Conservation (phyloP, 2,329 filamentous ascomycete species). For the Immersiporthe knoxdaviesiana region DNA sequence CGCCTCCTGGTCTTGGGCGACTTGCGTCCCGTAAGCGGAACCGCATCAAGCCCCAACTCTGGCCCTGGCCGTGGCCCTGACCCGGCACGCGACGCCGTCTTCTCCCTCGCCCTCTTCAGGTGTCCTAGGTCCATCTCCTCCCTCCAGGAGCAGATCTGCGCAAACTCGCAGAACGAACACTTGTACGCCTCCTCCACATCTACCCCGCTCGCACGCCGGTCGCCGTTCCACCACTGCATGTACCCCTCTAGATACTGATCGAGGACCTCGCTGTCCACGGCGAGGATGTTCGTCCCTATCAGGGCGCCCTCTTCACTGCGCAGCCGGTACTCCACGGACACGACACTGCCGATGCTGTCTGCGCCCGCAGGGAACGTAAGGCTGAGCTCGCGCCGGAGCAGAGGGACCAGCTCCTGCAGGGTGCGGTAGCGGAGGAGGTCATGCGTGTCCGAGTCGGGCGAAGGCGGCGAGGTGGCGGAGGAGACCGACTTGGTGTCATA, state of each 20-base stretch:
- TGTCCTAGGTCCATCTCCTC: slow-evolving; percentile 66
- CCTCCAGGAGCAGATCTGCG: slow-evolving; percentile 77
- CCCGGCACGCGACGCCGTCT: slow-evolving; percentile 12
- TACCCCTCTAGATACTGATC: slow-evolving; percentile 68
- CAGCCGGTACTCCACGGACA: slow-evolving; percentile 59
- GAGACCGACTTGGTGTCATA: slow-evolving; percentile 48
- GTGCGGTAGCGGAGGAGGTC: slow-evolving; percentile 52
- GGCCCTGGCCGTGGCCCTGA: background rate
- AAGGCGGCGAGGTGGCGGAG: slow-evolving; percentile 40
- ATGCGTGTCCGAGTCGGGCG: slow-evolving; percentile 24
- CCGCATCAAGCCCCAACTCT: background rate
- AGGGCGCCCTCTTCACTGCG: slow-evolving; percentile 52
- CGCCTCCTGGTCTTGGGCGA: slow-evolving; percentile 15
- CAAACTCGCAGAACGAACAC: slow-evolving; percentile 83
- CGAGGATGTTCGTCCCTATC: slow-evolving; percentile 62
- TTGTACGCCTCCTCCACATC: slow-evolving; percentile 86
- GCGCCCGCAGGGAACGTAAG: slow-evolving; percentile 57
- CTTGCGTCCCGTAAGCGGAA: background rate
- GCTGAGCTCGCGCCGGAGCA: slow-evolving; percentile 51
- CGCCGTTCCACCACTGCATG: slow-evolving; percentile 87
- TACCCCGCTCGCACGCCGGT: slow-evolving; percentile 73
- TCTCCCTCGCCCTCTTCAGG: slow-evolving; percentile 31
- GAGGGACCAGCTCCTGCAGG: slow-evolving; percentile 49
- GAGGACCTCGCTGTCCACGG: slow-evolving; percentile 67
- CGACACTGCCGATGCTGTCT: slow-evolving; percentile 52